phyloP scores from a whole-genome alignment of 495 filamentous ascomycete genomes.

The Trichoderma orchidacearum region DNA sequence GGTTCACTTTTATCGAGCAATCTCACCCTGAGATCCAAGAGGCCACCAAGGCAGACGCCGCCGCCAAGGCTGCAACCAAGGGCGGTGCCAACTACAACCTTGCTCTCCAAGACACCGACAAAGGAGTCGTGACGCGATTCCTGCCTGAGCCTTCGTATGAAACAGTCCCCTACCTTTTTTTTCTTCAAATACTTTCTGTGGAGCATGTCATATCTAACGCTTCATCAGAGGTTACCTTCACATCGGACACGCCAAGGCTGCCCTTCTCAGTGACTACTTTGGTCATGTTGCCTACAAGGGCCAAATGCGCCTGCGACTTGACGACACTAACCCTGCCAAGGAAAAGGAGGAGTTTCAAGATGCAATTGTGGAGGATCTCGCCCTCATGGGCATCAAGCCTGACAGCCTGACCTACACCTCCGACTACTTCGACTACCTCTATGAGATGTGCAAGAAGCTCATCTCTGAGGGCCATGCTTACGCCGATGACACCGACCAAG shows the following conservation, averaged over 20 bases:
- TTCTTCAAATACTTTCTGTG: constrained; percentile 13
- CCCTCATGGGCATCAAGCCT: constrained; percentile 72
- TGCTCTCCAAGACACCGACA: constrained; percentile 70
- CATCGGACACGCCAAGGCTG: constrained; percentile 89
- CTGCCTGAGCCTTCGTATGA: constrained; percentile 87
- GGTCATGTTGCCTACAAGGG: constrained; percentile 81
- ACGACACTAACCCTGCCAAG: constrained; percentile 89
- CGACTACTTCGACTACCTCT: constrained; percentile 83
- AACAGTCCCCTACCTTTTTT: background rate
- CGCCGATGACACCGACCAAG: constrained; percentile 77
- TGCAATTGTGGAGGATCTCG: constrained; percentile 74
- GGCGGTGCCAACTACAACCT: constrained; percentile 86
- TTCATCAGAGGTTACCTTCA: constrained; percentile 62
- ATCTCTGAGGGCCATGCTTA: constrained; percentile 81
- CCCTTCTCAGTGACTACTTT: constrained; percentile 86
- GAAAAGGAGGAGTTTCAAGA: constrained; percentile 89
- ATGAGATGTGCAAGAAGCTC: constrained; percentile 61
- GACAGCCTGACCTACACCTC: constrained; percentile 69
- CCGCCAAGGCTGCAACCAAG: constrained; percentile 56
- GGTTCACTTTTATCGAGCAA: constrained; percentile 81
- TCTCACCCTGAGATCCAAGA: constrained; percentile 53
- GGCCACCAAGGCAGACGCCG: constrained; percentile 42
- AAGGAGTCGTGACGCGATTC: constrained; percentile 89
- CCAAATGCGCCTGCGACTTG: constrained; percentile 69
- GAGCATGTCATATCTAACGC: background rate